Evolutionary conservation across 83 land plant genomes (phyloP).

Genomic region (Picea abies): DNA sequence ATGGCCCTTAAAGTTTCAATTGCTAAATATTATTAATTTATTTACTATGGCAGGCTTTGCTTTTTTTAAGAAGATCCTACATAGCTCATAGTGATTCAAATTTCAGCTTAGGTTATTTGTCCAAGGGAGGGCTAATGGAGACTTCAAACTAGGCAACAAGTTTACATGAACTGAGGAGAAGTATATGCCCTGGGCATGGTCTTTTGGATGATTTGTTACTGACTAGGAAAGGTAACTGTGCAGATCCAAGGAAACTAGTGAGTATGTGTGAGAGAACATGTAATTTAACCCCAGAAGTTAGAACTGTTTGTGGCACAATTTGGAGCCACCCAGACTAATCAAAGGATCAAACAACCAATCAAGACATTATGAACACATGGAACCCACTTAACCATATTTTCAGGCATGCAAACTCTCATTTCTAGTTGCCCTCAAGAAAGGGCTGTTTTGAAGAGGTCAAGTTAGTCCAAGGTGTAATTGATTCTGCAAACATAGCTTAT

Average conservation of each 20-base stretch:
- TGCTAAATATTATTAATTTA: no score
- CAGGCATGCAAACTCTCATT: not conserved
- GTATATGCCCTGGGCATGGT: not conserved
- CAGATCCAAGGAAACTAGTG: not conserved
- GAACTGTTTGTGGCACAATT: not conserved
- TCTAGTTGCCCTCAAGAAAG: not conserved
- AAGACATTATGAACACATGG: not conserved
- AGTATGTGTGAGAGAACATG: not conserved
- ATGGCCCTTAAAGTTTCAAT: no score
- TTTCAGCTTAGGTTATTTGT: not conserved
- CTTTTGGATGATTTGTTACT: not conserved
- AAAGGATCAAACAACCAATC: constrained; percentile 1
- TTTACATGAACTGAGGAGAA: not conserved
- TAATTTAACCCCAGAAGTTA: not conserved
- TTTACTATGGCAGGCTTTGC: not conserved
- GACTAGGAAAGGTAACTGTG: not conserved
- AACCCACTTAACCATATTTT: not conserved
- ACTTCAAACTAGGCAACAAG: not conserved
- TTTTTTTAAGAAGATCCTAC: not conserved
- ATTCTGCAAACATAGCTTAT: not conserved
- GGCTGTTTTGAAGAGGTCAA: not conserved
- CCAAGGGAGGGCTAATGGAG: not conserved
- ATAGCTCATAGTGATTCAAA: not conserved
- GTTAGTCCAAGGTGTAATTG: not conserved
- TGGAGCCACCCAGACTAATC: not conserved